A percentile compares a stretch with the other conserved stretches of the same genome.
These are phyloP conservation scores for Lentinula detonsa DNA, from an alignment of 768 basidiomycete genomes.

Conservation along the genomic window DNA sequence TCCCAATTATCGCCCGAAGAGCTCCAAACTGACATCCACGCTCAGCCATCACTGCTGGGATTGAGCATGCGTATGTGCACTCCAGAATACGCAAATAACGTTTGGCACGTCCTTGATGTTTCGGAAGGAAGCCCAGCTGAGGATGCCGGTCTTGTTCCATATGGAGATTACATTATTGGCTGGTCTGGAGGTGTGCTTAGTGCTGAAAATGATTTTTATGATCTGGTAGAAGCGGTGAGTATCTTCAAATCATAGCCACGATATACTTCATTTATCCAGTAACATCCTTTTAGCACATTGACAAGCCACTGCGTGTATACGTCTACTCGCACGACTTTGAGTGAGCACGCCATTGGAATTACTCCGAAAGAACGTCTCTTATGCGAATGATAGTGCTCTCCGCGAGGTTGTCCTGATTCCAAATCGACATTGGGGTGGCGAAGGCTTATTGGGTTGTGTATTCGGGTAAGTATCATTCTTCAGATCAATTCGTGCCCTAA, in stretches of 20 bases:
- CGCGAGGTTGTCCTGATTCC: constrained; percentile 93
- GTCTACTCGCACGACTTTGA: constrained; percentile 98
- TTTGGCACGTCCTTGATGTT: constrained; percentile 98
- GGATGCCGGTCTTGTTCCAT: constrained; percentile 92
- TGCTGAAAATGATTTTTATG: constrained; percentile 94
- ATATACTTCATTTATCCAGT: background rate
- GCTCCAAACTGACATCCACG: constrained; percentile 32
- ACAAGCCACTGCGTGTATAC: constrained; percentile 89
- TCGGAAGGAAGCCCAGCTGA: constrained; percentile 95
- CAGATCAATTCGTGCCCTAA: background rate
- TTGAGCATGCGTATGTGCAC: constrained; percentile 91
- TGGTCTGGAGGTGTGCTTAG: constrained; percentile 93
- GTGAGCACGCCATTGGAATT: constrained; percentile 41
- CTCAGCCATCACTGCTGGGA: constrained; percentile 87
- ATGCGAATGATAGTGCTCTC: constrained; percentile 60
- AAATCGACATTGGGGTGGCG: constrained; percentile 96
- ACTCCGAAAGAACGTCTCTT: background rate
- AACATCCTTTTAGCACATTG: constrained; percentile 63
- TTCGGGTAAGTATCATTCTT: constrained; percentile 64
- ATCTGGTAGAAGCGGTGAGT: constrained; percentile 85
- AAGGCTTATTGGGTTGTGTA: constrained; percentile 90
- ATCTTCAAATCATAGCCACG: background rate
- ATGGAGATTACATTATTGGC: constrained; percentile 74
- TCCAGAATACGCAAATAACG: constrained; percentile 85
- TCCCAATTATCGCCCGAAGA: constrained; percentile 34